Base-by-base conservation (phyloP, 352 stramenopile genomes). In the Elongisporangium anandrum region DNA sequence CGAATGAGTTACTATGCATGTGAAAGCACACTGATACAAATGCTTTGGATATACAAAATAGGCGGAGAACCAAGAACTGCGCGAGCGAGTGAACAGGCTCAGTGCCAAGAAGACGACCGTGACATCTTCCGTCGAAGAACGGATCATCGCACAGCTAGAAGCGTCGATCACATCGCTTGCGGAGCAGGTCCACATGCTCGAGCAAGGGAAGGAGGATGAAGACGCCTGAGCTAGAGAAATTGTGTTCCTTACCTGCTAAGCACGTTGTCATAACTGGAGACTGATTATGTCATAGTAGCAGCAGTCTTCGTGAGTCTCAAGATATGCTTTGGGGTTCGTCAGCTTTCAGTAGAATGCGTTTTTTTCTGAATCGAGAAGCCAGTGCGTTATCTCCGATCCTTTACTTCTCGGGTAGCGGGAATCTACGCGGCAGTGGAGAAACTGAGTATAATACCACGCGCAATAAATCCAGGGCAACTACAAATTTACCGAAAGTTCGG, bases 401-500 rank as follows among this genome's bases (percentile, higher is more conserved):
- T 45, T 17, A 45, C 34, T 45, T 45, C 7, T 45, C 34, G 13
- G 34, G 34, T 45, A 45, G 13, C 13, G 34, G 34, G 34, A 45
- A 45, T 45, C 34, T 45, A 45, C 34, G 17, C 17, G 4, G 12
- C 5, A 45, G 34, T 45, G 10, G 12, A 13, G 2, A 38, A 9
- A 38, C 6, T 38, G 26, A 38, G 26, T 5, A 38, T 12, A 38
- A 38, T 38, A n/a, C n/a, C n/a, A n/a, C 26, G 26, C 26, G 12
- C 26, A 12, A 13, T 38, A 38, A 38, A 5, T 12, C 26, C 8
- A 5, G 12, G 26, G 26, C 6, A 5, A 38, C 6, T 13, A 45
- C 8, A 17, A 45, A 9, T 17, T 45, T 45, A 92, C 66, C 68
- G 75, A 64, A 90, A 94, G 57, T 93, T 87, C n/a, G 87, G 88